Conservation (phyloP, 2,329 filamentous ascomycete species). For the Exophiala xenobiotica region DNA sequence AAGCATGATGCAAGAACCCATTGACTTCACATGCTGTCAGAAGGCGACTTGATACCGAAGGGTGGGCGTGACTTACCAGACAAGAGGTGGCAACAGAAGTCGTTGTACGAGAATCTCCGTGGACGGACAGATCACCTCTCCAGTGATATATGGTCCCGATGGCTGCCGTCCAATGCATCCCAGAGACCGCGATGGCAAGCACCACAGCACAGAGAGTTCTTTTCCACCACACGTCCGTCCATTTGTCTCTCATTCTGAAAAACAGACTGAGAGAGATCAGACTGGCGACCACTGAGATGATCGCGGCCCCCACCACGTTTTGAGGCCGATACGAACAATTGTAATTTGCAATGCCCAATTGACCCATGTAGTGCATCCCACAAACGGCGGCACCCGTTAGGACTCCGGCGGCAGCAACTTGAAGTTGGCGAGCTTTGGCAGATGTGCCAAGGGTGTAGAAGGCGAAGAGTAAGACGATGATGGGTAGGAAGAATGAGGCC, state of each 20-base stretch:
- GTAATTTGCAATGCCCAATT: conserved; percentile 79
- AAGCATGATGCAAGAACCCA: conserved; percentile 62
- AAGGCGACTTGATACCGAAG: too few species aligned
- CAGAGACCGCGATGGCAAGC: conserved; percentile 72
- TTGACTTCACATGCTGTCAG: conserved; percentile 48
- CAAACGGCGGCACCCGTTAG: conserved; percentile 74
- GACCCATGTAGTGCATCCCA: conserved; percentile 87
- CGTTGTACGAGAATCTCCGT: conserved; percentile 48
- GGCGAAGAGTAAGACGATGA: conserved; percentile 69
- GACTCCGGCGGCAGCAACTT: conserved; percentile 62
- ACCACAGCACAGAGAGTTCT: conserved; percentile 64
- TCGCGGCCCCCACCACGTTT: conserved; percentile 65
- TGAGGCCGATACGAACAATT: conserved; percentile 58
- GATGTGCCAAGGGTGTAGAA: conserved; percentile 68
- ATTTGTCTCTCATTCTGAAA: conserved; percentile 72
- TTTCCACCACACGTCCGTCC: conserved; percentile 79
- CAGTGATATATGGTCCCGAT: conserved; percentile 68
- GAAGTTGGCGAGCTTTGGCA: conserved; percentile 57
- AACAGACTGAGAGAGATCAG: conserved; percentile 70
- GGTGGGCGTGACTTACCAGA: conserved; percentile 52
- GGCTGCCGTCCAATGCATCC: conserved; percentile 84
- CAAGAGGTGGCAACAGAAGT: conserved; percentile 73
- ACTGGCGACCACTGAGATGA: conserved; percentile 72
- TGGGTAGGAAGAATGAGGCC: conserved; percentile 76
- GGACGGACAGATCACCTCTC: conserved; percentile 42